phyloP scores from a whole-genome alignment of 345 rosid genomes.

The Abelmoschus esculentus region DNA sequence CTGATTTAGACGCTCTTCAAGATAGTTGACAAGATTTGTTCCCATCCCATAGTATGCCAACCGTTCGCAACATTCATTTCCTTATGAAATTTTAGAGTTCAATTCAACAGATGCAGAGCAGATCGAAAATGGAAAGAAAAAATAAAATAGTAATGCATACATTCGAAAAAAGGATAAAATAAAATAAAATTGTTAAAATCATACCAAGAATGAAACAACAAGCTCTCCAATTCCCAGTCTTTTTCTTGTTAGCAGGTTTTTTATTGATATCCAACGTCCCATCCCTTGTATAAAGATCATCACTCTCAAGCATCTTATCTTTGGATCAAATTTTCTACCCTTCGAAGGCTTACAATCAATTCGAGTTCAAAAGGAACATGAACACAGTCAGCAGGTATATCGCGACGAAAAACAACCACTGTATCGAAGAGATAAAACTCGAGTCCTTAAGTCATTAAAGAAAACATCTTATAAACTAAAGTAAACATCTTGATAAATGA shows the following conservation, averaged over 20 bases:
- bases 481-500: background rate
- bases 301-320: conserved; percentile 41
- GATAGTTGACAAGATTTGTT: conserved; percentile 83
- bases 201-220: conserved; percentile 43
- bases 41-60: conserved; percentile 99
- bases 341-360: background rate
- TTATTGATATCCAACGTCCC: conserved; percentile 63
- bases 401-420: background rate
- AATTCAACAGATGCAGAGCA: background rate
- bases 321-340: background rate
- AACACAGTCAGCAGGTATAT: background rate
- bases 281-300: conserved; percentile 62
- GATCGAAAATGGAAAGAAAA: background rate
- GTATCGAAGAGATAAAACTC: background rate
- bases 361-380: background rate
- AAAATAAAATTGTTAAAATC: background rate
- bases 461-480: background rate
- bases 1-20: conserved; percentile 50
- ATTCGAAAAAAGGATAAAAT: no score
- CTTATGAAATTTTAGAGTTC: conserved; percentile 23
- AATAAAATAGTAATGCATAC: no score
- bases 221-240: conserved; percentile 87
- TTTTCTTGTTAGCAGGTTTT: conserved; percentile 61
- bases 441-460: background rate
- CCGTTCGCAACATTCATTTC: conserved; percentile 84